Base-by-base conservation (phyloP, 176 grass and related monocot species). In the Musa beccarii region DNA sequence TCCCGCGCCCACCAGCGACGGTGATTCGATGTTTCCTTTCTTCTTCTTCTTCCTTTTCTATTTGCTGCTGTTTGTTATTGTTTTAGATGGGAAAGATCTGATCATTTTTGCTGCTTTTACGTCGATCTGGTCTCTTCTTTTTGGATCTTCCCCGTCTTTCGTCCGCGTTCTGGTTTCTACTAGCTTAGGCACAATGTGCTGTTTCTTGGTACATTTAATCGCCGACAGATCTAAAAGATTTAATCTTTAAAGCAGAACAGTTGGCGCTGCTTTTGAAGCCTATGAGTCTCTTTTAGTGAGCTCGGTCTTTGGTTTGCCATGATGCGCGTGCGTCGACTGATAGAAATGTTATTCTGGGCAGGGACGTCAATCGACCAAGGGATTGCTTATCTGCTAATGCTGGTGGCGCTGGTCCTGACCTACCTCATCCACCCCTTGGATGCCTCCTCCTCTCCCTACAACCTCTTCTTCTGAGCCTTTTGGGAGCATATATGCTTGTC, bases 1-100 rank as follows among this genome's bases (percentile, higher is more conserved):
- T 54, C 70, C 70, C 20, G n/a, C 70, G 2, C 70, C 70, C n/a
- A 53, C 70, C 52, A 73, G 70, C n/a, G 70, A 73, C 23, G 70
- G 70, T 73, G 8, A 68, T 17, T 9, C 17, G 7, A 68, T 54
- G 1, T 20, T 73, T 25, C 51, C 21, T 29, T 53, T 54, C 0
- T 15, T 22, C 5, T 54, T n/a, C 9, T 15, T 19, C 6, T 14
- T 62, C 3, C 0, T 61, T 61, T 61, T 5, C 0, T 17, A 14
- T 61, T 21, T 62, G 0, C 57, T 62, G 3, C 20, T 17, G 12
- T 15, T 15, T 62, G 13, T 62, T 62, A 62, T 15, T n/a, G 14
- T 62, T 62, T n/a, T 62, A 9, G 57, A 62, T 62, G 57, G 7
- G 2, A 21, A 62, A 62, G 57, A 19, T 62, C 57, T n/a, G 57